Evolutionary conservation across 2,329 filamentous ascomycete genomes (phyloP).

Genomic region (Penicillium psychrosexuale): DNA sequence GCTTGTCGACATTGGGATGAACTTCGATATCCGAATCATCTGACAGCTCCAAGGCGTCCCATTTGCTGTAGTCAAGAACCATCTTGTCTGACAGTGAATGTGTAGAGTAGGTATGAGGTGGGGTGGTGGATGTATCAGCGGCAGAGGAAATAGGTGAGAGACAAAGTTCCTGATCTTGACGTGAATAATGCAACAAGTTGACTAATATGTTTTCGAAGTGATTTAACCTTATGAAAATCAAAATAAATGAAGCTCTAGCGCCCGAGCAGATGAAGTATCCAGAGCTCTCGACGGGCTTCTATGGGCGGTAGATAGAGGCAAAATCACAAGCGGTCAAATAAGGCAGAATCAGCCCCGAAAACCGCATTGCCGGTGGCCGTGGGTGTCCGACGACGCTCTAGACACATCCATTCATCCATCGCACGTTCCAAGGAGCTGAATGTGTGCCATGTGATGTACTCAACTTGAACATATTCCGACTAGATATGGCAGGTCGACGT

Average conservation of each 20-base stretch:
- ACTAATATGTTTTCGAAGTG: not conserved
- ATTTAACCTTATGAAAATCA: not conserved
- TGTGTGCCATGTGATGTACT: constrained; percentile 10
- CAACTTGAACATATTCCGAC: constrained; percentile 10
- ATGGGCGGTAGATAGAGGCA: constrained; percentile 27
- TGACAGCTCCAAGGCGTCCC: constrained; percentile 86
- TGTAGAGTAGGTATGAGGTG: constrained; percentile 11
- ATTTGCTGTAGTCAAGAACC: constrained; percentile 64
- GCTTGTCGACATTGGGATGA: constrained; percentile 97
- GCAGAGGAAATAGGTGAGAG: constrained; percentile 16
- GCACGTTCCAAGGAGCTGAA: constrained; percentile 15
- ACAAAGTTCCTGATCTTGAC: not conserved
- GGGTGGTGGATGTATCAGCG: constrained; percentile 21
- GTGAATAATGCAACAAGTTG: not conserved
- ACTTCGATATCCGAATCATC: constrained; percentile 98
- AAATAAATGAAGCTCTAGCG: not conserved
- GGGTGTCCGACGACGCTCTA: constrained; percentile 6
- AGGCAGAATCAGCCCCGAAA: constrained; percentile 25
- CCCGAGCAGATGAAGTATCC: constrained; percentile 20
- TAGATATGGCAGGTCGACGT: constrained; percentile 34
- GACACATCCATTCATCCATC: constrained; percentile 12
- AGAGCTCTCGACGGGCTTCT: constrained; percentile 35
- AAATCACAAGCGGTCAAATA: constrained; percentile 28
- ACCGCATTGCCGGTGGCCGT: constrained; percentile 14
- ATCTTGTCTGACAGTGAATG: constrained; percentile 32